phyloP scores from a whole-genome alignment of 2,329 filamentous ascomycete species.

The Sphaerostilbella broomeana region DNA sequence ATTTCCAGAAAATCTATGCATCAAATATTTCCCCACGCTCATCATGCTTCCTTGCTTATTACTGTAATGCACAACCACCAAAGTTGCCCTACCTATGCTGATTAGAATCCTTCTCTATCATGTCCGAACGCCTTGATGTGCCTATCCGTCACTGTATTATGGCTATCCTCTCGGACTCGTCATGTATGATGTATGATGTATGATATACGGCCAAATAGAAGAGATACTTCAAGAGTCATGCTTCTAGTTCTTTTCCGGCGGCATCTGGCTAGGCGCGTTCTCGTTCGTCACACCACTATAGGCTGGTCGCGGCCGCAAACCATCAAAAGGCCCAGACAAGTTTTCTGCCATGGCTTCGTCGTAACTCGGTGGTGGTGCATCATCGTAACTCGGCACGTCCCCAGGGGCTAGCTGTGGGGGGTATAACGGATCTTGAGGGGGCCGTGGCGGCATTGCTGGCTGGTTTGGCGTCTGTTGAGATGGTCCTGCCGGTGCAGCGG shows the following conservation, averaged over 20 bases:
- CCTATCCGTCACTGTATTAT: too few relatives aligned
- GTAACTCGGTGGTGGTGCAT: constrained; percentile 93
- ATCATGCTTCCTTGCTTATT: too few relatives aligned
- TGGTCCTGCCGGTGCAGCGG: constrained; percentile 16
- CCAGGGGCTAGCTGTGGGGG: constrained; percentile 46
- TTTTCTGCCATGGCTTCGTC: constrained; percentile 84
- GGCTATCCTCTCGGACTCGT: not conserved
- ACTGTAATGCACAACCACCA: too few relatives aligned
- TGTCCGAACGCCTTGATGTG: not conserved
- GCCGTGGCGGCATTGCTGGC: constrained; percentile 22
- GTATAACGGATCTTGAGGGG: constrained; percentile 45
- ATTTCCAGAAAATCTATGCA: too few relatives aligned
- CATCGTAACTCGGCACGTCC: constrained; percentile 51
- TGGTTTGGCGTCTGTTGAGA: constrained; percentile 19
- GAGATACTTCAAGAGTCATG: not conserved
- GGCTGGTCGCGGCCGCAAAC: constrained; percentile 50
- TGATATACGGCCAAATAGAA: too few relatives aligned
- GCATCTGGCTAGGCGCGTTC: constrained; percentile 49
- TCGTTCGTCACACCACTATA: constrained; percentile 60
- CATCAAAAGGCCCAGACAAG: constrained; percentile 63
- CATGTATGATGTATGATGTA: too few relatives aligned
- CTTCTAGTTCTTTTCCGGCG: constrained; percentile 29
- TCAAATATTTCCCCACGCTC: too few relatives aligned
- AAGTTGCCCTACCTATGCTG: not conserved
- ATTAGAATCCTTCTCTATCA: not conserved